A percentile compares a stretch with the other conserved stretches of the same genome.
Conservation (phyloP, 2,329 filamentous ascomycete species). For the Phyllosticta citribraziliensis region DNA sequence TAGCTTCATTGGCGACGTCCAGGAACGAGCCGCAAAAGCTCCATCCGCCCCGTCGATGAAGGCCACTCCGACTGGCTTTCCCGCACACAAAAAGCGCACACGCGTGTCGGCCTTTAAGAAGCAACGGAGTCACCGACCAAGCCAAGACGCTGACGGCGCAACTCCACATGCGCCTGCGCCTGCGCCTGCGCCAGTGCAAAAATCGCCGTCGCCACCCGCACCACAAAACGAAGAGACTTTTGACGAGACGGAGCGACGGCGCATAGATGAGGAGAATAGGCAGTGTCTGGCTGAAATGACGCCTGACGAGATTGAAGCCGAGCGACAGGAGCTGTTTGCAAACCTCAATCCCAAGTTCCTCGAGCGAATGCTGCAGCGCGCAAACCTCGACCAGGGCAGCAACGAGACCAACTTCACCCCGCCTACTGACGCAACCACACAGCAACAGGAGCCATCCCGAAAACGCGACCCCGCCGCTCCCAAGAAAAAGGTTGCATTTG, state of each 20-base stretch:
- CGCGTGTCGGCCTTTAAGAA: slow-evolving; percentile 73
- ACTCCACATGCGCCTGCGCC: neutral
- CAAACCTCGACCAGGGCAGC: slow-evolving; percentile 60
- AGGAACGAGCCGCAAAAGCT: slow-evolving; percentile 62
- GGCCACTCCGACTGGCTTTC: slow-evolving; percentile 58
- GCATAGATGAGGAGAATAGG: slow-evolving; percentile 77
- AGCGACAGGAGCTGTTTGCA: slow-evolving; percentile 70
- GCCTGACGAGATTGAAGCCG: slow-evolving; percentile 67
- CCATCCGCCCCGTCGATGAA: slow-evolving; percentile 54
- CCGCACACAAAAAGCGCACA: slow-evolving; percentile 71
- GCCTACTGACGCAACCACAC: slow-evolving; percentile 13
- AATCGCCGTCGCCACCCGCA: neutral
- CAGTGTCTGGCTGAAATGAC: slow-evolving; percentile 69
- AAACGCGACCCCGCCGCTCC: neutral
- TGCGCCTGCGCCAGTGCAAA: neutral
- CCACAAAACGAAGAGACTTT: slow-evolving; percentile 12
- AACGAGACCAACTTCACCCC: slow-evolving; percentile 23
- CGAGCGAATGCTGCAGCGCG: slow-evolving; percentile 63
- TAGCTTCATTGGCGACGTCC: slow-evolving; percentile 61
- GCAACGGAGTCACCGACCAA: slow-evolving; percentile 33
- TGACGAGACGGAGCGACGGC: slow-evolving; percentile 51
- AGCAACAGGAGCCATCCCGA: slow-evolving; percentile 4
- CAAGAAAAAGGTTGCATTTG: slow-evolving; percentile 27
- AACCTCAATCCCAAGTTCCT: slow-evolving; percentile 66
- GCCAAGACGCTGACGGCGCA: neutral